Conservation (phyloP, 2,329 filamentous ascomycete genomes). For the Exophiala dermatitidis region DNA sequence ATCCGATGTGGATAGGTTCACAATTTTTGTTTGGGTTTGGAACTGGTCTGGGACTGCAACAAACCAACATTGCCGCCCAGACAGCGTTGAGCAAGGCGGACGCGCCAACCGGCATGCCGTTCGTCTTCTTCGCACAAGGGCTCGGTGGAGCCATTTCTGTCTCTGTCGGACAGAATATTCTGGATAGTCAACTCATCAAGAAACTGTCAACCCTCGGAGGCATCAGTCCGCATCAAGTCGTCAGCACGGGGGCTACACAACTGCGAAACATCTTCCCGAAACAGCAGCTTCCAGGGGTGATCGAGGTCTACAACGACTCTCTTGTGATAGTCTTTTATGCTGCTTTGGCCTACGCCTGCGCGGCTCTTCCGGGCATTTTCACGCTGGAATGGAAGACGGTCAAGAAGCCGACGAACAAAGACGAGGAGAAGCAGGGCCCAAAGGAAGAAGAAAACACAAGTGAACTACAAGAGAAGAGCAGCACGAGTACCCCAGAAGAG, state of each 20-base stretch:
- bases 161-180: conserved; percentile 21
- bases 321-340: conserved; percentile 11
- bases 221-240: conserved; percentile 12
- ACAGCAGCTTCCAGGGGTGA: conserved; percentile 3
- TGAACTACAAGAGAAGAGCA: not conserved
- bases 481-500: not conserved
- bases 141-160: conserved; percentile 16
- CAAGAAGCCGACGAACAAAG: conserved; percentile 8
- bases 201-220: not conserved
- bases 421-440: not conserved
- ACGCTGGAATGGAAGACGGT: conserved; percentile 24
- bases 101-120: conserved; percentile 19
- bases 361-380: conserved; percentile 15
- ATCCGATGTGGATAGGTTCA: conserved; percentile 29
- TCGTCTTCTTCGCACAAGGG: conserved; percentile 16
- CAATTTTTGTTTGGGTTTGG: conserved; percentile 31
- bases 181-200: conserved; percentile 16
- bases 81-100: conserved; percentile 23
- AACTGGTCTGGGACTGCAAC: conserved; percentile 25
- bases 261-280: conserved; percentile 4
- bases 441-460: not conserved
- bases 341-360: conserved; percentile 15
- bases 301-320: conserved; percentile 14
- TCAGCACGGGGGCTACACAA: conserved; percentile 13
- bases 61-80: conserved; percentile 23